A percentile compares a stretch with the other conserved stretches of the same genome.
Evolutionary conservation across 2,329 filamentous ascomycete genomes (phyloP).

Genomic region (Pyrenophora teres): DNA sequence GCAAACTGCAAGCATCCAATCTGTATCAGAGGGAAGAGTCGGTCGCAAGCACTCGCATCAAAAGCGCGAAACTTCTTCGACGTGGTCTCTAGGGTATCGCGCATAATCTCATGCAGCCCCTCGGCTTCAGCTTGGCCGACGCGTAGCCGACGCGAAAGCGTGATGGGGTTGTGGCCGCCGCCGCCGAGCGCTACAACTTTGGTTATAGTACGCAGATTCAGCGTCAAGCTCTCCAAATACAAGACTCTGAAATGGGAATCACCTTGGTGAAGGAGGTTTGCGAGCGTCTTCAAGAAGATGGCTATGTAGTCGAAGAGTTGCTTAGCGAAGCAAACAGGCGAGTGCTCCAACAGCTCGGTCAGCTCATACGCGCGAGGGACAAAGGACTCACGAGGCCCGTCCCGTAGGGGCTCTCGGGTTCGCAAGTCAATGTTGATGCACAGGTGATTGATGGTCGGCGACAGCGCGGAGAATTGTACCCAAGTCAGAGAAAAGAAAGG

Average conservation of each 20-base stretch:
- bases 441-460: slow-evolving; percentile 35
- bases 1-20: slow-evolving; percentile 35
- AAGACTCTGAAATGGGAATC: slow-evolving; percentile 28
- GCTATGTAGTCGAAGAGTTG: slow-evolving; percentile 41
- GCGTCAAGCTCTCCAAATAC: slow-evolving; percentile 33
- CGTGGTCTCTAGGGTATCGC: slow-evolving; percentile 31
- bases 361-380: slow-evolving; percentile 34
- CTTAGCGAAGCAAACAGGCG: slow-evolving; percentile 32
- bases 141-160: slow-evolving; percentile 21
- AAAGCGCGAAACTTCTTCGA: slow-evolving; percentile 34
- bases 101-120: slow-evolving; percentile 32
- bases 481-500: slow-evolving; percentile 40
- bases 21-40: slow-evolving; percentile 35
- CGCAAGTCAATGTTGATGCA: slow-evolving; percentile 38
- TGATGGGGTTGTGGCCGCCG: slow-evolving; percentile 19
- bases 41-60: slow-evolving; percentile 28
- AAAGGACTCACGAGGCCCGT: slow-evolving; percentile 10
- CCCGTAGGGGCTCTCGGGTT: slow-evolving; percentile 32
- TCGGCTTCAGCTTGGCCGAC: slow-evolving; percentile 27
- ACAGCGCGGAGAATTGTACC: slow-evolving; percentile 35
- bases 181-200: slow-evolving; percentile 19
- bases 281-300: slow-evolving; percentile 36
- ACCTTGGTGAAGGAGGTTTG: slow-evolving; percentile 29
- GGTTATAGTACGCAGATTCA: slow-evolving; percentile 38
- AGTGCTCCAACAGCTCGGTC: slow-evolving; percentile 31